phyloP scores from a whole-genome alignment of 306 rosid species.

The Morella rubra region DNA sequence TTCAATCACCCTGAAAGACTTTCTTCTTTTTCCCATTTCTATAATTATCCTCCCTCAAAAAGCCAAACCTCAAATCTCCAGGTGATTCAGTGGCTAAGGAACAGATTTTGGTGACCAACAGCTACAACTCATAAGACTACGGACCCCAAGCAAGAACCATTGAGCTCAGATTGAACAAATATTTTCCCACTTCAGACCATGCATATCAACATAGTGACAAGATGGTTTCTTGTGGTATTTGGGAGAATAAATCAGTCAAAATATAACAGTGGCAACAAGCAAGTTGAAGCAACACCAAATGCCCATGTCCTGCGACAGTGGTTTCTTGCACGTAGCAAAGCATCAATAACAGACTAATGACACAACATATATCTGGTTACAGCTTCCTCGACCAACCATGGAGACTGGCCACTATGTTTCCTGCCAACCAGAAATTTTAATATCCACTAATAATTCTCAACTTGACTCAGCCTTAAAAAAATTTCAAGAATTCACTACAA shows the following conservation, averaged over 20 bases:
- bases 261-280: not conserved
- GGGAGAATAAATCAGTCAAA: not conserved
- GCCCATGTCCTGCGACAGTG: too few relatives aligned
- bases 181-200: not conserved
- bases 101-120: not conserved
- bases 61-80: not conserved
- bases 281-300: too few relatives aligned
- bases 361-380: not conserved
- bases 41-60: not conserved
- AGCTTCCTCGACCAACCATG: not conserved
- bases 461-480: conserved; percentile 5
- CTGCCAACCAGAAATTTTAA: not conserved
- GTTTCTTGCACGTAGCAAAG: not conserved
- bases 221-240: not conserved
- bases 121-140: not conserved
- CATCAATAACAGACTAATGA: not conserved
- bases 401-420: not conserved
- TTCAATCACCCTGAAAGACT: not conserved
- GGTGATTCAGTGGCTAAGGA: not conserved
- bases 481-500: not conserved
- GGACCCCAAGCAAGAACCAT: not conserved
- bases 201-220: not conserved
- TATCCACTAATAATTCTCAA: conserved; percentile 10
- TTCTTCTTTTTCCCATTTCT: not conserved
- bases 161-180: not conserved